A percentile compares a stretch with the other conserved stretches of the same genome.
phyloP scores from a whole-genome alignment of 2,329 filamentous ascomycete species.

The Fusarium newnesense region DNA sequence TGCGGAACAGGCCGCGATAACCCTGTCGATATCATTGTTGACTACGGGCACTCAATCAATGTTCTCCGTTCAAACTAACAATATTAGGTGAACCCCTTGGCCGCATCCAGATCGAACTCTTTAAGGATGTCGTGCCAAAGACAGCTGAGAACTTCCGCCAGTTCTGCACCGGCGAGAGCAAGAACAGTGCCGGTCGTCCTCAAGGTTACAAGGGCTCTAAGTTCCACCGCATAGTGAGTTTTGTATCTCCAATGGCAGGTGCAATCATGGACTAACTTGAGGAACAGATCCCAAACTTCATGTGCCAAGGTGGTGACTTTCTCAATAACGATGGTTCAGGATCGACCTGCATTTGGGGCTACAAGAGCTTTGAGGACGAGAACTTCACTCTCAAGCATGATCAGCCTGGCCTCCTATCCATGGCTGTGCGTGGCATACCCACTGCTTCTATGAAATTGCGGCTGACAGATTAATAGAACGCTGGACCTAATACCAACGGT shows the following conservation, averaged over 20 bases:
- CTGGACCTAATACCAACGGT: slow-evolving; percentile 91
- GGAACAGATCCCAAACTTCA: slow-evolving; percentile 87
- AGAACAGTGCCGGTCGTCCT: slow-evolving; percentile 78
- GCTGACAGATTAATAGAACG: slow-evolving; percentile 68
- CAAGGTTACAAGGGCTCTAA: slow-evolving; percentile 95
- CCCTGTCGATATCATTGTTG: neutral
- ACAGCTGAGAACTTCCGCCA: slow-evolving; percentile 98
- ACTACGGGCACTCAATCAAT: neutral
- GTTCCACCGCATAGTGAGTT: slow-evolving; percentile 89
- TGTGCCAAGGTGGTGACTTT: slow-evolving; percentile 98
- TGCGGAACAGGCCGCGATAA: neutral
- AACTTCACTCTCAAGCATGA: slow-evolving; percentile 87
- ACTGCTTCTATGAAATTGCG: neutral
- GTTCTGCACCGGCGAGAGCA: slow-evolving; percentile 94
- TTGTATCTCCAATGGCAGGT: neutral
- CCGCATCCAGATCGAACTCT: slow-evolving; percentile 90
- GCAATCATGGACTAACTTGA: slow-evolving; percentile 7
- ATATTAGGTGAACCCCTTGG: slow-evolving; percentile 81
- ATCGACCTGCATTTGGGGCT: slow-evolving; percentile 87
- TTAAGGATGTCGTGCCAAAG: slow-evolving; percentile 82
- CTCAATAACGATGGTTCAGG: slow-evolving; percentile 93
- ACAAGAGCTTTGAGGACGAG: slow-evolving; percentile 87
- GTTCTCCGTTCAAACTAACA: neutral
- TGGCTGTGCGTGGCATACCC: slow-evolving; percentile 77
- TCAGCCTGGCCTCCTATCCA: slow-evolving; percentile 82